These are phyloP conservation scores for Suillus subaureus DNA, from an alignment of 768 basidiomycete genomes.

Conservation along the genomic window DNA sequence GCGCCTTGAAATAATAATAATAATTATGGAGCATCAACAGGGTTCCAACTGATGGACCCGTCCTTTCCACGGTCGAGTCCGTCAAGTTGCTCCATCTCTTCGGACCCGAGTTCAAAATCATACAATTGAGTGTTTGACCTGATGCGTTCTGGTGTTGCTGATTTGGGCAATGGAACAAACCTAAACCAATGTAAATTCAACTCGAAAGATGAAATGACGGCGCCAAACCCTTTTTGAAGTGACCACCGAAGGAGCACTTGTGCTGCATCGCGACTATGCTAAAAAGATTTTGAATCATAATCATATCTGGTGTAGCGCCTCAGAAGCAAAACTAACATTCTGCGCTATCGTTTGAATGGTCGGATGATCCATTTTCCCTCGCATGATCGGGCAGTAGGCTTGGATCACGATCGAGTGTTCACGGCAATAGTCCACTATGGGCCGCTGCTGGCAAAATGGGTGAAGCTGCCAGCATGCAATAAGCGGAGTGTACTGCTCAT, in stretches of 20 bases:
- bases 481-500: slow-evolving; percentile 2
- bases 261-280: slow-evolving; percentile 66
- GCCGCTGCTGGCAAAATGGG: slow-evolving; percentile 79
- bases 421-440: slow-evolving; percentile 76
- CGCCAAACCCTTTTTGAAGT: slow-evolving; percentile 72
- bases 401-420: slow-evolving; percentile 62
- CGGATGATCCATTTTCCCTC: slow-evolving; percentile 55
- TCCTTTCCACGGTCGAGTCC: slow-evolving; percentile 69
- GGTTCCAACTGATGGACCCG: slow-evolving; percentile 86
- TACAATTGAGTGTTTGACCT: slow-evolving; percentile 72
- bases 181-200: slow-evolving; percentile 36
- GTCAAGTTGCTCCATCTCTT: slow-evolving; percentile 70
- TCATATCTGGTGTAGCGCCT: background rate
- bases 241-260: slow-evolving; percentile 92
- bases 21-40: slow-evolving; percentile 52
- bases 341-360: slow-evolving; percentile 54
- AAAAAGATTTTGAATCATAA: background rate
- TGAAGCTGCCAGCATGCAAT: slow-evolving; percentile 54
- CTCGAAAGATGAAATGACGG: background rate
- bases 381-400: slow-evolving; percentile 78
- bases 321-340: slow-evolving; percentile 47
- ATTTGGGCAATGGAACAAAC: slow-evolving; percentile 83
- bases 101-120: slow-evolving; percentile 67
- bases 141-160: slow-evolving; percentile 70
- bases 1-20: background rate